Evolutionary conservation across 768 basidiomycete genomes (phyloP).

Genomic region (Suillus bovinus): DNA sequence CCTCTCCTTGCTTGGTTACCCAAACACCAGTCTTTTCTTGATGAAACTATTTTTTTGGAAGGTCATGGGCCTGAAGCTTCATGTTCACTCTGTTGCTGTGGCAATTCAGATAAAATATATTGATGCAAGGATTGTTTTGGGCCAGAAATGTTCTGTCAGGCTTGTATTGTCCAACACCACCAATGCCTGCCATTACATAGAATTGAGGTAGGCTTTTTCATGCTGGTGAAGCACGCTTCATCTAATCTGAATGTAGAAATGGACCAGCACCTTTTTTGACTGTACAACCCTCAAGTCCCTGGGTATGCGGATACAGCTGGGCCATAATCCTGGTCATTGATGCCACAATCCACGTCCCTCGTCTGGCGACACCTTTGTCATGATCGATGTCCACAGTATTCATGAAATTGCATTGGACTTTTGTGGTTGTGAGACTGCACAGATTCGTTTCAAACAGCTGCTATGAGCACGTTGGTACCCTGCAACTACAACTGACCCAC

Average conservation of each 20-base stretch:
- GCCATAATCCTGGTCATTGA: constrained; percentile 15
- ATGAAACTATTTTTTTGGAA: constrained; percentile 10
- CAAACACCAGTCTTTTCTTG: constrained; percentile 2
- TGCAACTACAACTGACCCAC: constrained; percentile 26
- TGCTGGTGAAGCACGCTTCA: background rate
- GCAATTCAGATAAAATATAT: background rate
- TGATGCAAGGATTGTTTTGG: constrained; percentile 16
- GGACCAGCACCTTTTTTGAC: constrained; percentile 18
- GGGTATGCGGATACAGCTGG: constrained; percentile 24
- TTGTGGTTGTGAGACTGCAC: constrained; percentile 20
- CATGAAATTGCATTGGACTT: constrained; percentile 22
- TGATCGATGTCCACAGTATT: constrained; percentile 19
- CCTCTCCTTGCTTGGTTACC: background rate
- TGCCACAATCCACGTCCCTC: constrained; percentile 6
- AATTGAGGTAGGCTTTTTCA: constrained; percentile 12
- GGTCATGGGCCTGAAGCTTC: background rate
- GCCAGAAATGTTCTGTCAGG: constrained; percentile 5
- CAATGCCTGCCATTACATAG: constrained; percentile 16
- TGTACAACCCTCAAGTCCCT: constrained; percentile 13
- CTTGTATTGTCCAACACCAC: constrained; percentile 12
- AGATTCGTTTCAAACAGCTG: constrained; percentile 26
- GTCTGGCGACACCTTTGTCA: constrained; percentile 12
- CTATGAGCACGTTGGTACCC: constrained; percentile 34
- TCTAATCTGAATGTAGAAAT: constrained; percentile 14
- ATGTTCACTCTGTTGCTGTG: background rate